A percentile compares a stretch with the other conserved stretches of the same genome.
Conservation (phyloP, 148 eudicot species). For the Persicaria maculosa region DNA sequence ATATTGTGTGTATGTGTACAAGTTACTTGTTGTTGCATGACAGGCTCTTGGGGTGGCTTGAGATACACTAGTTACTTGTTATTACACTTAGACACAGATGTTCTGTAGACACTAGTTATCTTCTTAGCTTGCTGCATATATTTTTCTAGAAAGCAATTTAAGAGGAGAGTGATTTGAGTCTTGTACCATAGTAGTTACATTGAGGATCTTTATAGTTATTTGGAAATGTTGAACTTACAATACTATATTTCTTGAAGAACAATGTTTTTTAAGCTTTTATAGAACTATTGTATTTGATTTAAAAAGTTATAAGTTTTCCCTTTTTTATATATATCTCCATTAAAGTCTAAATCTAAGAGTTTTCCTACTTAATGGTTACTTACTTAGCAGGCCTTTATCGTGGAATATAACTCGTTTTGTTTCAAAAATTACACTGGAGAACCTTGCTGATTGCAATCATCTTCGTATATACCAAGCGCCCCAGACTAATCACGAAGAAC, state of each 20-base stretch:
- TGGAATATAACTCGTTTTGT: conserved; percentile 2
- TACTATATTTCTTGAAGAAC: not conserved
- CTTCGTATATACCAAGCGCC: conserved; percentile 24
- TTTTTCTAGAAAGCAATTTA: not conserved
- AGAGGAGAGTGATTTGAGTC: not conserved
- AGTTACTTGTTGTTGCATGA: not conserved
- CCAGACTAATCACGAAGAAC: conserved; percentile 15
- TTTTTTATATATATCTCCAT: not conserved
- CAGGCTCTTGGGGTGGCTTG: too few species aligned
- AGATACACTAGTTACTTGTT: too few species aligned
- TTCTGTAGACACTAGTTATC: not conserved
- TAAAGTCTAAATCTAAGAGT: not conserved
- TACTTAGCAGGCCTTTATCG: not conserved
- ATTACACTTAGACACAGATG: too few species aligned
- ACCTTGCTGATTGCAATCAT: conserved; percentile 22
- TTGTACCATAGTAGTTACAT: not conserved
- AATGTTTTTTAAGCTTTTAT: not conserved
- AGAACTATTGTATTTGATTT: not conserved
- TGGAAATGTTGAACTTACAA: too few species aligned
- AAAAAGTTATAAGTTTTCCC: not conserved
- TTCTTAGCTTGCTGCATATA: not conserved
- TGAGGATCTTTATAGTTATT: too few species aligned
- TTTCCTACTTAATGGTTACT: not conserved
- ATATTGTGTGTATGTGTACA: not conserved
- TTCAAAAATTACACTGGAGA: conserved; percentile 14